Evolutionary conservation across 2,329 filamentous ascomycete genomes (phyloP), one percentile per base, ranked within the genome.

Genomic region (Cercospora canescens): DNA sequence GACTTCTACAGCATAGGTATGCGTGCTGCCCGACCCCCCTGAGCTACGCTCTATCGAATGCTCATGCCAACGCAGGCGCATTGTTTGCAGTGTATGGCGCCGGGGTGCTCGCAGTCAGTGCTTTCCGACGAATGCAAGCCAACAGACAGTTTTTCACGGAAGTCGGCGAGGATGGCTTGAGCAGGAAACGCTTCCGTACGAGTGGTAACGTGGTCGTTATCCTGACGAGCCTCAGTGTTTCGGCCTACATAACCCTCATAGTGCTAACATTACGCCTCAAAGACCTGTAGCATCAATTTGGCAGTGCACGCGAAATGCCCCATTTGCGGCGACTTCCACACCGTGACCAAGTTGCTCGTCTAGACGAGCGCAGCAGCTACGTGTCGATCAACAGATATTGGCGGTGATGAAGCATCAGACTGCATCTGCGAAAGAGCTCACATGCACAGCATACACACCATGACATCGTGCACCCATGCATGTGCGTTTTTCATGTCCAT

Each of bases 1-100:
- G 95, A 98, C 77, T 98, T 99, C 83, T 98, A 98, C 81, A 89
- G 91, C 72, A 97, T 97, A 69, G 95, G 95, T 73, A 58, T 54
- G 66, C 45, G 14, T 21, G 18, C 8, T 18, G 28, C n/a, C 14
- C 50, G 8, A 7, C 5, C 8, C 16, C 41, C 7, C 11, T 48
- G 41, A 1, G n/a, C 9, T 21, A n/a, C 8, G 30, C 16, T 4
- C 9, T 26, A 34, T 24, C n/a, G 5, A 14, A 4, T 14, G 52
- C 32, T 55, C 16, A 55, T 16, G n/a, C 16, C 28, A 3, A 8
- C 9, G n/a, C 12, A 75, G 75, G 76, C 21, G 95, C 95, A 6
- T 84, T 99, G 34, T 97, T 97, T 77, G 94, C 95, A 50, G 89
- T 93, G 57, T 98, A 98, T 76, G 95, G 94, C 12, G 89, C 90